phyloP scores from a whole-genome alignment of 441 rosid genomes.

The Dalechampia spathulata region DNA sequence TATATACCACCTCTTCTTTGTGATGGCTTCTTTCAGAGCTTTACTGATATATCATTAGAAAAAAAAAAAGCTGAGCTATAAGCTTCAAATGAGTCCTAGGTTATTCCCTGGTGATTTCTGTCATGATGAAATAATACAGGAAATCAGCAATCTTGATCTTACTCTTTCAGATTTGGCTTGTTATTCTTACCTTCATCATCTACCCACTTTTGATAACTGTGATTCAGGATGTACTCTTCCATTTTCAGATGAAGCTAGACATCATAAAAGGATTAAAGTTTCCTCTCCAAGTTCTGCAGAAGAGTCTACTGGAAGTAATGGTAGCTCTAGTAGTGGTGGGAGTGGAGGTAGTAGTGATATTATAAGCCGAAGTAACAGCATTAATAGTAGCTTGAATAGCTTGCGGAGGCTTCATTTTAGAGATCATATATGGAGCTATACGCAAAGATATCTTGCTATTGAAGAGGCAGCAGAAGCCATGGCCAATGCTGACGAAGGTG shows the following conservation, averaged over 20 bases:
- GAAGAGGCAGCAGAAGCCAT: slow-evolving; percentile 38
- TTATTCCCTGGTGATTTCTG: slow-evolving; percentile 17
- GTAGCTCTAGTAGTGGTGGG: slow-evolving; percentile 6
- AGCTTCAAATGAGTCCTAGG: slow-evolving; percentile 18
- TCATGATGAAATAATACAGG: slow-evolving; percentile 6
- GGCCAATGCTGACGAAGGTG: slow-evolving; percentile 12
- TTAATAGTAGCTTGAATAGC: slow-evolving; percentile 22
- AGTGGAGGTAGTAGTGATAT: background rate
- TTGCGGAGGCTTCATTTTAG: slow-evolving; percentile 28
- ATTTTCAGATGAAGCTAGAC: slow-evolving; percentile 20
- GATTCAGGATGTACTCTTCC: slow-evolving; percentile 6
- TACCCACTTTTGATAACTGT: slow-evolving; percentile 17
- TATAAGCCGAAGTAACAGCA: slow-evolving; percentile 28
- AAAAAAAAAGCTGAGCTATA: background rate
- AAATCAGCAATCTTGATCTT: slow-evolving; percentile 24
- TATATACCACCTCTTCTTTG: slow-evolving; percentile 8
- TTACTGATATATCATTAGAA: slow-evolving; percentile 16
- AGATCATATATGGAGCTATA: slow-evolving; percentile 41
- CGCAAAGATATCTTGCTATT: slow-evolving; percentile 30
- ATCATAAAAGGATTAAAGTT: slow-evolving; percentile 28
- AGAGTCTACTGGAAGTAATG: slow-evolving; percentile 19
- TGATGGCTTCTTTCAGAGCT: slow-evolving; percentile 33
- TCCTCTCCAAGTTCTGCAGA: slow-evolving; percentile 25
- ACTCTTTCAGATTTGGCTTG: slow-evolving; percentile 23
- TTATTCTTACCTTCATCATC: slow-evolving; percentile 13